Evolutionary conservation across 2,329 filamentous ascomycete species (phyloP).

Genomic region (Leptosphaerulina australis): DNA sequence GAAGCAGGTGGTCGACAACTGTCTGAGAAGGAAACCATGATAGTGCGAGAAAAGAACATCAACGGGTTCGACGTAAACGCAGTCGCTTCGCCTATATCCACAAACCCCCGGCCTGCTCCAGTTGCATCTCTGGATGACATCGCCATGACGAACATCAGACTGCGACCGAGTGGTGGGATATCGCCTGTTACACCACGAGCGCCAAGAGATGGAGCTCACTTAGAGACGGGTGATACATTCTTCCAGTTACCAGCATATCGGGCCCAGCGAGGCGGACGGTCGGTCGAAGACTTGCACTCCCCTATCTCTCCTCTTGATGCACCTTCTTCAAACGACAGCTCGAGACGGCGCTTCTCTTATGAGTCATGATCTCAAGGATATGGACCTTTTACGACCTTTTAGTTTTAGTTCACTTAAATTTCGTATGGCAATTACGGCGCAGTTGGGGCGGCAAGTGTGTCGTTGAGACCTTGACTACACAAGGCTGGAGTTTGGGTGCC

Average conservation of each 20-base stretch:
- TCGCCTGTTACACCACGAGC: slow-evolving; percentile 42
- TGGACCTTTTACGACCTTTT: too few species aligned
- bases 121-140: slow-evolving; percentile 26
- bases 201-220: slow-evolving; percentile 39
- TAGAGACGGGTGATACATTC: slow-evolving; percentile 42
- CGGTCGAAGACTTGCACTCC: slow-evolving; percentile 38
- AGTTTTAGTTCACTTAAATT: too few species aligned
- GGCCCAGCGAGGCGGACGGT: slow-evolving; percentile 24
- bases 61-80: slow-evolving; percentile 52
- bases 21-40: slow-evolving; percentile 57
- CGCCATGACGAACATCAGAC: slow-evolving; percentile 35
- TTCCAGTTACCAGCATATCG: slow-evolving; percentile 36
- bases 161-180: slow-evolving; percentile 25
- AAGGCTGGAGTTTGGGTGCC: background rate
- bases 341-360: slow-evolving; percentile 48
- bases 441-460: slow-evolving; percentile 7
- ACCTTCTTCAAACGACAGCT: slow-evolving; percentile 27
- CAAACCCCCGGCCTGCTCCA: background rate
- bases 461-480: background rate
- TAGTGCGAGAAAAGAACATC: slow-evolving; percentile 52
- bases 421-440: too few species aligned
- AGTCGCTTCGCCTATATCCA: slow-evolving; percentile 15
- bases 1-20: slow-evolving; percentile 56
- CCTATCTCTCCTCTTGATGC: slow-evolving; percentile 46
- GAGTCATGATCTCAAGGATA: slow-evolving; percentile 37